Evolutionary conservation across 495 filamentous ascomycete species (phyloP).

Genomic region (Penicillium bovifimosum): DNA sequence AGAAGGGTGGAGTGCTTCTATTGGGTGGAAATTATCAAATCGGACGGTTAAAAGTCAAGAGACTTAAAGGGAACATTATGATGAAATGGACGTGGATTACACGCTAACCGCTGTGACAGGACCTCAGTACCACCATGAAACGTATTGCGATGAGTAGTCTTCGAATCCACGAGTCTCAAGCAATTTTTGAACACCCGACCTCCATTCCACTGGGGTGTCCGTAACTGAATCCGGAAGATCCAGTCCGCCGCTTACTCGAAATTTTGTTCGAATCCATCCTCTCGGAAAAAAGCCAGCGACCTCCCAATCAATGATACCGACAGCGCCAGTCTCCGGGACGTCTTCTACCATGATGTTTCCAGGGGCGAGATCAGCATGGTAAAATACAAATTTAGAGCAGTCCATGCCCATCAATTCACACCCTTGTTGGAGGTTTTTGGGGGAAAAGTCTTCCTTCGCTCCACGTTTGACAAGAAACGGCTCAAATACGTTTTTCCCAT

Average conservation of each 20-base stretch:
- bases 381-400: constrained; percentile 1
- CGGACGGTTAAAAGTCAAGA: no score
- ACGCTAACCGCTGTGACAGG: no score
- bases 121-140: not conserved
- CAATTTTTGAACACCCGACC: not conserved
- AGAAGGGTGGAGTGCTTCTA: no score
- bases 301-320: constrained; percentile 2
- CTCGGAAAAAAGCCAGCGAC: not conserved
- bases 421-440: not conserved
- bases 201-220: no score
- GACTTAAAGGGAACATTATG: no score
- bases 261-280: not conserved
- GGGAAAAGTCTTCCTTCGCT: not conserved
- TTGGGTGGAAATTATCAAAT: no score
- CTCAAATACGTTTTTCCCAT: not conserved
- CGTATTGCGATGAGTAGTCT: not conserved
- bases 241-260: not conserved
- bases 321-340: not conserved
- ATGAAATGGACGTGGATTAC: no score
- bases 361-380: not conserved
- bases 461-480: not conserved
- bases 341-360: not conserved
- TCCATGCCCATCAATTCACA: not conserved
- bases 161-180: not conserved
- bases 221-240: not conserved